Evolutionary conservation across 257 asterid genomes (phyloP).

Genomic region (Primulina huaijiensis): DNA sequence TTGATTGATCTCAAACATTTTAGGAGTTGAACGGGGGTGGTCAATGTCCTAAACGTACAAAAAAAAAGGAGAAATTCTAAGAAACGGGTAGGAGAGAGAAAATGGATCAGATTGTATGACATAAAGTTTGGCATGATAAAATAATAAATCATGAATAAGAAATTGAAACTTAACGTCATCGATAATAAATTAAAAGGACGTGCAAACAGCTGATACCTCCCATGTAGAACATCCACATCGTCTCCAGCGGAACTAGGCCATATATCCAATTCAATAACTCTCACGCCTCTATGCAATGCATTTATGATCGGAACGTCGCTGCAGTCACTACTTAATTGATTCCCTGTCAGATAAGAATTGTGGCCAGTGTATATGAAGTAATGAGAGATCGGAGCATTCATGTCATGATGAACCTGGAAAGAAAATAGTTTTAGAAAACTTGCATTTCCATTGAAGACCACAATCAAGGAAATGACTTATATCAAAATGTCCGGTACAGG

Average conservation of each 20-base stretch:
- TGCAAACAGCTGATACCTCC: slow-evolving; percentile 28
- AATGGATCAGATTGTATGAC: background rate
- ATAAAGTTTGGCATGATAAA: background rate
- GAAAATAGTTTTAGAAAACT: background rate
- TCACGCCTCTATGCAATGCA: slow-evolving; percentile 41
- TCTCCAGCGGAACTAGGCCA: slow-evolving; percentile 42
- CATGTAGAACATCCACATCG: slow-evolving; percentile 42
- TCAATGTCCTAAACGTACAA: slow-evolving; percentile 33
- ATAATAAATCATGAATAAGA: background rate
- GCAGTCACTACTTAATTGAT: slow-evolving; percentile 48
- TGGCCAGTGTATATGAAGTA: slow-evolving; percentile 62
- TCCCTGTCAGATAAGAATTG: slow-evolving; percentile 54
- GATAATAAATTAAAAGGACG: background rate
- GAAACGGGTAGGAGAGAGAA: background rate
- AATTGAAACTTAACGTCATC: background rate
- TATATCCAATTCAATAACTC: slow-evolving; percentile 47
- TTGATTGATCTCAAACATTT: slow-evolving; percentile 41
- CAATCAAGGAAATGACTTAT: background rate
- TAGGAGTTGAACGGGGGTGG: slow-evolving; percentile 34
- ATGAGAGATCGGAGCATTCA: slow-evolving; percentile 55
- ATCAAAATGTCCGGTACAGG: background rate
- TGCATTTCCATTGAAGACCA: background rate
- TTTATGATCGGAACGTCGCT: slow-evolving; percentile 45
- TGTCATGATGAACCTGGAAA: slow-evolving; percentile 50
- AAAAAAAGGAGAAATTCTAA: background rate